These are phyloP conservation scores for Candida tunisiensis DNA, from an alignment of 1,139 yeast genomes.

Conservation along the genomic window DNA sequence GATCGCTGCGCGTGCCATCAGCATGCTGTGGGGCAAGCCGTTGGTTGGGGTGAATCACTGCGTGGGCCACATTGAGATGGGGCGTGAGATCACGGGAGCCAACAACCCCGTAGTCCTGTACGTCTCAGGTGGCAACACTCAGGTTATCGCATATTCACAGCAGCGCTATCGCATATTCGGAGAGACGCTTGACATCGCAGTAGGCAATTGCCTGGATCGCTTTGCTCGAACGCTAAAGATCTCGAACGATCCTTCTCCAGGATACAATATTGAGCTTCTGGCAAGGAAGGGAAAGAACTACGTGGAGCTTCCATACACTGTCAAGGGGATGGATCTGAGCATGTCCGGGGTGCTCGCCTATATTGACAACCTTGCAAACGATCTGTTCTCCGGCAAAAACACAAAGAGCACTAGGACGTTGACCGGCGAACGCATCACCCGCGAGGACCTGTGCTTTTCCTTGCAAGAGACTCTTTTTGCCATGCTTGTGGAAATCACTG, in stretches of 20 bases:
- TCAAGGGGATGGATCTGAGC: slow-evolving; percentile 95
- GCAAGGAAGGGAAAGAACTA: slow-evolving; percentile 56
- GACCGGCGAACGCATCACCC: slow-evolving; percentile 35
- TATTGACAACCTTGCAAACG: slow-evolving; percentile 66
- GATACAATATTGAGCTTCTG: slow-evolving; percentile 88
- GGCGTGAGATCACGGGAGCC: slow-evolving; percentile 93
- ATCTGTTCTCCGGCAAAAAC: slow-evolving; percentile 38
- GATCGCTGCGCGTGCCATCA: slow-evolving; percentile 75
- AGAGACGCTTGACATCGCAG: slow-evolving; percentile 91
- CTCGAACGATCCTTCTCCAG: slow-evolving; percentile 92
- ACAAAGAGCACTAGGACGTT: slow-evolving; percentile 32
- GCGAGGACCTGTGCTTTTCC: slow-evolving; percentile 84
- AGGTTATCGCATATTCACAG: slow-evolving; percentile 89
- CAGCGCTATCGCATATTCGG: slow-evolving; percentile 92
- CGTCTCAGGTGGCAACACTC: slow-evolving; percentile 98
- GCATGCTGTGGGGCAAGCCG: slow-evolving; percentile 71
- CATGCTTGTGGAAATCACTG: slow-evolving; percentile 96
- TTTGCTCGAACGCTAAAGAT: slow-evolving; percentile 84
- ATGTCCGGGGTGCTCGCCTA: slow-evolving; percentile 90
- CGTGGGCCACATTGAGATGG: slow-evolving; percentile 98
- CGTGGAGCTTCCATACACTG: slow-evolving; percentile 81
- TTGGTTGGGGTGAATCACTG: slow-evolving; percentile 94
- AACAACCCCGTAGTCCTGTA: slow-evolving; percentile 87
- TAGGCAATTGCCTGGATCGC: slow-evolving; percentile 90
- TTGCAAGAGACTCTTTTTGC: slow-evolving; percentile 85